These are phyloP conservation scores for Juncus inflexus DNA, from an alignment of 176 grass and related monocot species.

Conservation along the genomic window DNA sequence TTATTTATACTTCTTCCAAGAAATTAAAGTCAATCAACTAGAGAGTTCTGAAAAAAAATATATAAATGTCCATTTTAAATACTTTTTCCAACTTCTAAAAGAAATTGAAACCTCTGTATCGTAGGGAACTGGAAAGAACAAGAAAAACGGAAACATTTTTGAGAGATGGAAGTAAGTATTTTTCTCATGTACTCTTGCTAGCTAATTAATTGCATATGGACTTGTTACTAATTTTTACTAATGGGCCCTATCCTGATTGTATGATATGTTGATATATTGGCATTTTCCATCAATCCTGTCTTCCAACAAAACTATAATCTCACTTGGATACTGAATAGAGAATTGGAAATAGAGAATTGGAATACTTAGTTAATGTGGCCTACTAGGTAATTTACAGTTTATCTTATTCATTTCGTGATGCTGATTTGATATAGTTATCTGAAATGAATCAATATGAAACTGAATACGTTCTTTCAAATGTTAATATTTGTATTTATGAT, in stretches of 20 bases:
- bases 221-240: not conserved
- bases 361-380: not conserved
- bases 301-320: not conserved
- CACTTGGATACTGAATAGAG: not conserved
- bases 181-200: not conserved
- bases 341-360: not conserved
- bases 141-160: conserved; percentile 97
- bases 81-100: not conserved
- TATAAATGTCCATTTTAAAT: not conserved
- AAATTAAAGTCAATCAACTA: not conserved
- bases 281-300: not conserved
- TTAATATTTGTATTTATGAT: not conserved
- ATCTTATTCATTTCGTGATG: not conserved
- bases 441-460: not conserved
- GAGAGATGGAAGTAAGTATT: conserved; percentile 89
- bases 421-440: not conserved
- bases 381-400: too few relatives aligned
- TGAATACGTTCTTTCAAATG: not conserved
- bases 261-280: not conserved
- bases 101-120: not conserved
- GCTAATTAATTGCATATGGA: not conserved
- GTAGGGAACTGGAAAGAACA: conserved; percentile 90
- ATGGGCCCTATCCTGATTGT: not conserved
- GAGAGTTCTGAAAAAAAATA: not conserved
- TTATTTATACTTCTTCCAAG: not conserved